Evolutionary conservation across 768 basidiomycete genomes (phyloP), one percentile per base, ranked within the genome.

Genomic region (Panus rudis): DNA sequence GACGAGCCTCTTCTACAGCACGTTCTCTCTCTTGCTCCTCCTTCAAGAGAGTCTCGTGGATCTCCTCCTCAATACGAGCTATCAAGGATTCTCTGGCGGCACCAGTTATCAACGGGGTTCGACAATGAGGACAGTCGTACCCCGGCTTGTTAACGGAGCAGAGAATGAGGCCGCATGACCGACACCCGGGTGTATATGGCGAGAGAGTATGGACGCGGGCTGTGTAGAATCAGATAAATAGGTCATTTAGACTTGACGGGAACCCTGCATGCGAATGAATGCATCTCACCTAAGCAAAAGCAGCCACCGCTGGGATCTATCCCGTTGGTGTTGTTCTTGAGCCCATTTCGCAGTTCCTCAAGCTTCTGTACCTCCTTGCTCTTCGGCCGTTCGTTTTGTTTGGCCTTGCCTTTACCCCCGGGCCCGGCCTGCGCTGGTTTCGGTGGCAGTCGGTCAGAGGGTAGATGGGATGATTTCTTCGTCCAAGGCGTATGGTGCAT

Each of bases 231-330:
- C 32, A 10, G 28, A 30, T 30, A 10, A n/a, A n/a, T n/a, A n/a
- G n/a, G n/a, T n/a, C n/a, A n/a, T n/a, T n/a, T n/a, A n/a, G n/a
- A n/a, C n/a, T n/a, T n/a, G n/a, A n/a, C n/a, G n/a, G n/a, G n/a
- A n/a, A n/a, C 24, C 16, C 37, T 37, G 26, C 24, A 42, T 25
- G 22, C 37, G 7, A 37, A 22, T 14, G 27, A 13, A 41, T 23
- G 16, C 14, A 24, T 52, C 27, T 19, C 41, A 78, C 82, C 80
- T 64, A 77, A 75, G 51, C 83, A 86, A 53, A 81, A 85, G 53
- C 83, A 86, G 0, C 82, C 81, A 4, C 78, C 76, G 30, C 71
- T 74, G 0, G 78, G 72, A 58, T 84, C 81, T 30, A 62, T 56
- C 2, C 25, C 21, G 16, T 7, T 20, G 8, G 7, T 6, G 6